Conservation (phyloP, 139 green algal genomes). For the Closterium sp. region DNA sequence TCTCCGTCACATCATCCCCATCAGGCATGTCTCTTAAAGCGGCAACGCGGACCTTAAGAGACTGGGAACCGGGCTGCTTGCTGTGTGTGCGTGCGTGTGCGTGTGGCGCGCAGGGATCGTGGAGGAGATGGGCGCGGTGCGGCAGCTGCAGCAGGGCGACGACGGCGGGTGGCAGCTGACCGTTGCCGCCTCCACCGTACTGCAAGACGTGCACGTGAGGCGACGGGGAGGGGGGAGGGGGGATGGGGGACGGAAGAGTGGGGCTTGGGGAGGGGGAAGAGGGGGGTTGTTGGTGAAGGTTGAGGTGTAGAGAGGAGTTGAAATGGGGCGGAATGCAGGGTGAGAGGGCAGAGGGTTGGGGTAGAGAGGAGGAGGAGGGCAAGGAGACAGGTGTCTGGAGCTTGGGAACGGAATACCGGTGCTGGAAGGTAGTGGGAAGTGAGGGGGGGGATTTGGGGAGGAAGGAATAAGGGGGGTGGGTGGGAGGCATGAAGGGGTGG, state of each 20-base stretch:
- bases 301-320: background rate
- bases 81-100: background rate
- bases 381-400: background rate
- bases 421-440: background rate
- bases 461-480: background rate
- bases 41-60: too few relatives aligned
- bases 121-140: slow-evolving; percentile 50
- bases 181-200: slow-evolving; percentile 28
- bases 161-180: slow-evolving; percentile 45
- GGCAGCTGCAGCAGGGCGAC: slow-evolving; percentile 33
- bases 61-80: too few relatives aligned
- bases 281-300: background rate
- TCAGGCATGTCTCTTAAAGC: too few relatives aligned
- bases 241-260: background rate
- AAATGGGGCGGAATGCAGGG: background rate
- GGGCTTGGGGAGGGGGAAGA: background rate
- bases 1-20: too few relatives aligned
- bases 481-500: background rate
- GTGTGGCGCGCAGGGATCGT: slow-evolving; percentile 41
- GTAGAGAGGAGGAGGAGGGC: background rate
- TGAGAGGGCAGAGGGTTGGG: background rate
- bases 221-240: background rate
- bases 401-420: background rate
- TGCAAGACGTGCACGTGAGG: slow-evolving; percentile 3
- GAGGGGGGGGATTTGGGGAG: background rate